Evolutionary conservation across 495 filamentous ascomycete genomes (phyloP).

Genomic region (Chaetomidium leptoderma): DNA sequence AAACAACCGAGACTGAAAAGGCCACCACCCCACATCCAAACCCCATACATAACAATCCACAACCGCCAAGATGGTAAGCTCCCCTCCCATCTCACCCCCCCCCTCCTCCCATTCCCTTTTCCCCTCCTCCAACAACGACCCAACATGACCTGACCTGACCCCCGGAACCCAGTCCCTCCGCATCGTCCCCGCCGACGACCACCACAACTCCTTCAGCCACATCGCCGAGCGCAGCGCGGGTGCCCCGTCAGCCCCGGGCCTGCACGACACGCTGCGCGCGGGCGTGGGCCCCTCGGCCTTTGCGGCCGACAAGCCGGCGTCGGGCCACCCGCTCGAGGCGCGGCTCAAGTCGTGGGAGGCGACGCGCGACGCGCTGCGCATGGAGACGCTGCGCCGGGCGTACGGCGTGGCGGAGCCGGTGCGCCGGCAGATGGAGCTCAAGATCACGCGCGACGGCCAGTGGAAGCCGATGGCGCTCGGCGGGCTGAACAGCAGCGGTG

Average conservation of each 20-base stretch:
- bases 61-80: conserved; percentile 47
- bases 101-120: conserved; percentile 7
- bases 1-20: not conserved
- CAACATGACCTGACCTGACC: not conserved
- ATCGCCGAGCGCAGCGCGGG: conserved; percentile 50
- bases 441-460: conserved; percentile 60
- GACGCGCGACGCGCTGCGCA: conserved; percentile 81
- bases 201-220: conserved; percentile 58
- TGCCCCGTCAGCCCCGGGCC: conserved; percentile 83
- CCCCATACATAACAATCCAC: not conserved
- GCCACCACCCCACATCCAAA: too few relatives aligned
- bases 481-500: conserved; percentile 27
- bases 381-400: conserved; percentile 75
- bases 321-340: conserved; percentile 84
- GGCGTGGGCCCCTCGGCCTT: conserved; percentile 60
- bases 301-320: conserved; percentile 43
- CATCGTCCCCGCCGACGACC: conserved; percentile 63
- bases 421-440: conserved; percentile 90
- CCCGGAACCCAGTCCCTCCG: conserved; percentile 69
- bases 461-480: conserved; percentile 50
- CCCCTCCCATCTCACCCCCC: conserved; percentile 4
- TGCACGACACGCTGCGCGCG: conserved; percentile 86
- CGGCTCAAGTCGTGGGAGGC: conserved; percentile 78
- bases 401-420: conserved; percentile 94
- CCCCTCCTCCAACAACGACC: not conserved